These are phyloP conservation scores for Arthrocladium fulminans DNA, from an alignment of 2,329 filamentous ascomycete species.

Conservation along the genomic window DNA sequence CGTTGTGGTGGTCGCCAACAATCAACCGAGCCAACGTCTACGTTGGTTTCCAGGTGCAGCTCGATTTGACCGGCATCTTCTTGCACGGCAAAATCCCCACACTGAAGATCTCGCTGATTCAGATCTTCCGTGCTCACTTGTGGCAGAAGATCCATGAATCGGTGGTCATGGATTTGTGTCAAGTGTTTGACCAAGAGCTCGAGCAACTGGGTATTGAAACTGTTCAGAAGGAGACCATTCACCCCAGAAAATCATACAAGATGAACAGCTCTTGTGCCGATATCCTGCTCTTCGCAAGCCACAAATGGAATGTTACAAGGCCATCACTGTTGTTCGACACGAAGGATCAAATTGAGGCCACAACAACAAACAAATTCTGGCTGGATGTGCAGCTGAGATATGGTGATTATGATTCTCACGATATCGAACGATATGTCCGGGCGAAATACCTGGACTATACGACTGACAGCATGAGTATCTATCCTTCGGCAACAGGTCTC, in stretches of 20 bases:
- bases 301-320: slow-evolving; percentile 97
- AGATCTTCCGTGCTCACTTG: slow-evolving; percentile 98
- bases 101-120: slow-evolving; percentile 92
- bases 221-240: slow-evolving; percentile 97
- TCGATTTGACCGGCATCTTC: slow-evolving; percentile 97
- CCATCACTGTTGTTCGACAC: slow-evolving; percentile 92
- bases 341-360: slow-evolving; percentile 88
- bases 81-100: slow-evolving; percentile 98
- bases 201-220: slow-evolving; percentile 94
- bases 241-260: slow-evolving; percentile 99
- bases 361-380: slow-evolving; percentile 99
- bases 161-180: slow-evolving; percentile 96
- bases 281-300: slow-evolving; percentile 89
- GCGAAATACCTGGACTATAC: slow-evolving; percentile 99
- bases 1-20: slow-evolving; percentile 82
- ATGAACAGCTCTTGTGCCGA: slow-evolving; percentile 99
- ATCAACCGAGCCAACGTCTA: slow-evolving; percentile 97
- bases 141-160: slow-evolving; percentile 99
- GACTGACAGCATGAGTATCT: slow-evolving; percentile 96
- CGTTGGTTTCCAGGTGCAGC: slow-evolving; percentile 97
- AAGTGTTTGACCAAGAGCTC: slow-evolving; percentile 95
- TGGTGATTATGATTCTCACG: slow-evolving; percentile 96
- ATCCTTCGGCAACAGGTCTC: slow-evolving; percentile 88
- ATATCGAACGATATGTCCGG: slow-evolving; percentile 94
- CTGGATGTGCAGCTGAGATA: slow-evolving; percentile 93